phyloP scores from a whole-genome alignment of 225 moss, liverwort and hornwort species.

The Neckera pumila region DNA sequence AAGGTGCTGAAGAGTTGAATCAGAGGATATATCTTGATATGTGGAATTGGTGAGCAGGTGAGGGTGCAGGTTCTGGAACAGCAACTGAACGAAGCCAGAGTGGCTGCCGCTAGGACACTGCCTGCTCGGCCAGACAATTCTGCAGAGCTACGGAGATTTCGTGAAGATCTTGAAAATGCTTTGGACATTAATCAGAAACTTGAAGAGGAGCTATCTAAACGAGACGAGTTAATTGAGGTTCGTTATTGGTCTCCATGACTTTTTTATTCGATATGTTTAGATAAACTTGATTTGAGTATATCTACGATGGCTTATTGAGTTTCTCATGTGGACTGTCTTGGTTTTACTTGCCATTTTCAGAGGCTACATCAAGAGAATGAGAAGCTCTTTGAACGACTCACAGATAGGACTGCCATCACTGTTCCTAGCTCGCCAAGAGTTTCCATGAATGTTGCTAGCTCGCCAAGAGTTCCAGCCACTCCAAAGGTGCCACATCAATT shows the following conservation, averaged over 20 bases:
- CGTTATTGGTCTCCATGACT: neutral
- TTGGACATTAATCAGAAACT: slow-evolving; percentile 66
- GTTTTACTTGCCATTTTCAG: slow-evolving; percentile 12
- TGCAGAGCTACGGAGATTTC: slow-evolving; percentile 40
- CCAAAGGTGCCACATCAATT: slow-evolving; percentile 30
- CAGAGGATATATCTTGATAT: neutral
- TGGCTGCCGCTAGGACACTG: slow-evolving; percentile 25
- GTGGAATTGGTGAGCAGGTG: slow-evolving; percentile 23
- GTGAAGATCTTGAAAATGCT: slow-evolving; percentile 56
- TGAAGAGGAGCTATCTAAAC: slow-evolving; percentile 86
- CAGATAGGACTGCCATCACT: slow-evolving; percentile 49
- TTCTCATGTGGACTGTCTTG: neutral
- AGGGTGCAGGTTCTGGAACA: slow-evolving; percentile 59
- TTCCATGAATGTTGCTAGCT: slow-evolving; percentile 24
- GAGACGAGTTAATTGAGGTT: slow-evolving; percentile 89
- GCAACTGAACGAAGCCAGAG: slow-evolving; percentile 54
- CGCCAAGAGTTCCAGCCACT: slow-evolving; percentile 38
- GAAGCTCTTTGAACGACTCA: slow-evolving; percentile 96
- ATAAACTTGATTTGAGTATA: neutral
- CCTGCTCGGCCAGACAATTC: slow-evolving; percentile 51
- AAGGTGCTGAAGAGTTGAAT: neutral
- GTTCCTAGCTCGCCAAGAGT: neutral
- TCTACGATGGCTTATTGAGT: neutral
- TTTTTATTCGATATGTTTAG: neutral
- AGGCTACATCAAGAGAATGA: slow-evolving; percentile 98